phyloP scores from a whole-genome alignment of 148 eudicot species.

The Tetragonia tetragonoides region DNA sequence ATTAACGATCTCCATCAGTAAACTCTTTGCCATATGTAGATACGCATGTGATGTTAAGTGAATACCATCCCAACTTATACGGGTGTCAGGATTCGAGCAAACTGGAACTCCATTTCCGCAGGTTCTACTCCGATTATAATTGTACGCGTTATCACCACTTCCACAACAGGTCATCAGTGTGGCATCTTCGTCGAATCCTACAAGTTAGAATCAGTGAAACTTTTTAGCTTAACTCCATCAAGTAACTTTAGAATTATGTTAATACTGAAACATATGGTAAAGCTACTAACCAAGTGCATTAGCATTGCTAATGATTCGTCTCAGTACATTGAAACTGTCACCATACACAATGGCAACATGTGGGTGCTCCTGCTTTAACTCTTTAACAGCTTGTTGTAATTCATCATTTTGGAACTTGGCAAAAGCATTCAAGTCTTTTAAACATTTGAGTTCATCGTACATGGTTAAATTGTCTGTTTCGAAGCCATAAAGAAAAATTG shows the following conservation, averaged over 20 bases:
- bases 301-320: constrained; percentile 21
- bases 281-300: constrained; percentile 15
- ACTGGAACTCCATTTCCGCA: constrained; percentile 17
- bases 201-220: neutral
- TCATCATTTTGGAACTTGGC: constrained; percentile 27
- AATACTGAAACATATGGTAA: too few relatives aligned
- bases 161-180: constrained; percentile 26
- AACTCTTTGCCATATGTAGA: neutral
- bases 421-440: constrained; percentile 20
- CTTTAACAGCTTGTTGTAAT: constrained; percentile 13
- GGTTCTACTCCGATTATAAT: neutral
- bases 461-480: neutral
- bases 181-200: constrained; percentile 26
- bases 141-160: constrained; percentile 16
- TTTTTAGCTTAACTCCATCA: too few relatives aligned
- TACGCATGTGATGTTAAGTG: constrained; percentile 7
- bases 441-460: constrained; percentile 26
- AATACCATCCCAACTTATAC: neutral
- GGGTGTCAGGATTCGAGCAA: neutral
- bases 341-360: constrained; percentile 24
- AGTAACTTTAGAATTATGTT: neutral
- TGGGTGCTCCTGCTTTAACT: constrained; percentile 22
- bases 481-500: neutral
- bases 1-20: neutral
- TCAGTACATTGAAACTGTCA: constrained; percentile 23